These are phyloP conservation scores for Chromera velia DNA, from an alignment of 73 alveolate genomes.

Conservation along the genomic window DNA sequence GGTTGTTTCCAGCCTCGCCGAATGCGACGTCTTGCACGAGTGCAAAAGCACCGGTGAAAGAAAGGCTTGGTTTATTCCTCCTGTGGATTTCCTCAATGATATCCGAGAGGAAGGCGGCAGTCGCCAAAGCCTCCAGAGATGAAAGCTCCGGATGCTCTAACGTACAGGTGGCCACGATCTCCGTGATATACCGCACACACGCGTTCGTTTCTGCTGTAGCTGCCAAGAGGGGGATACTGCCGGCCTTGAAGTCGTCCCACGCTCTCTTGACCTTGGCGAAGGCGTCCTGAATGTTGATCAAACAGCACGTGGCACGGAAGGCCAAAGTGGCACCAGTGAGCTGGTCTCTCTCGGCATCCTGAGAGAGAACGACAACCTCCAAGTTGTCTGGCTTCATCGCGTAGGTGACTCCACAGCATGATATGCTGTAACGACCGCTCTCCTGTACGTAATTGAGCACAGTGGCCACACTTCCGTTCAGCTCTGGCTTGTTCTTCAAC, in stretches of 20 bases:
- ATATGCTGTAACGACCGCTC: too few relatives aligned
- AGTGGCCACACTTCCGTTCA: too few relatives aligned
- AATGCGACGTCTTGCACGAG: too few relatives aligned
- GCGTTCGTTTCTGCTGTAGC: constrained; percentile 1
- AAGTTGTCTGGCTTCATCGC: too few relatives aligned
- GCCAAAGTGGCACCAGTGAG: not conserved
- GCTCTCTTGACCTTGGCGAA: too few relatives aligned
- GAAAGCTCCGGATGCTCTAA: not conserved
- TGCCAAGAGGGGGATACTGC: not conserved
- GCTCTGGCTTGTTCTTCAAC: too few relatives aligned
- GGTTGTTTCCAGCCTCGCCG: too few relatives aligned
- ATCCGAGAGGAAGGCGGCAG: constrained; percentile 1
- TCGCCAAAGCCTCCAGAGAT: not conserved
- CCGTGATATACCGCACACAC: not conserved
- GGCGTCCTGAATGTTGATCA: not conserved
- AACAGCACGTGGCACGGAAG: constrained; percentile 3
- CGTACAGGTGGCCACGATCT: not conserved
- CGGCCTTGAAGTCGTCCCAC: not conserved
- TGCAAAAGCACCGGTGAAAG: too few relatives aligned
- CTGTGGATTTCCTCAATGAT: constrained; percentile 1
- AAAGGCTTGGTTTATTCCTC: too few relatives aligned
- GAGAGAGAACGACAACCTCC: too few relatives aligned
- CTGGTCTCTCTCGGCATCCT: not conserved
- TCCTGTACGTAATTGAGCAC: too few relatives aligned
- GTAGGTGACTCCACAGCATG: too few relatives aligned